A percentile compares a stretch with the other conserved stretches of the same genome.
Conservation (phyloP, 164 flowering plant species). For the Cinnamomum micranthum region DNA sequence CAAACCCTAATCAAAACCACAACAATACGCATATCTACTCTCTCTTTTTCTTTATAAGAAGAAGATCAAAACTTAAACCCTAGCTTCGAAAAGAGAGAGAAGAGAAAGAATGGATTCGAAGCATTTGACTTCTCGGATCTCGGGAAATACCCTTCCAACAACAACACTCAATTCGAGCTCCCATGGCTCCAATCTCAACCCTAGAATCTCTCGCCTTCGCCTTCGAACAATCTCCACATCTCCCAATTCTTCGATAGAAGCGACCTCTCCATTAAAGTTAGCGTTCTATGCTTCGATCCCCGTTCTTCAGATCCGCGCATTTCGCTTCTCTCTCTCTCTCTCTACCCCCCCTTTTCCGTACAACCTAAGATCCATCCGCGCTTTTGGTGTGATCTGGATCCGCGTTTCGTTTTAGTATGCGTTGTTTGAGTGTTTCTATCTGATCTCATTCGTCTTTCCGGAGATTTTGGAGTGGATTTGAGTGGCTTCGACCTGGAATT, state of each 20-base stretch:
- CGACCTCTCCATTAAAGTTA: neutral
- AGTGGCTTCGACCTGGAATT: neutral
- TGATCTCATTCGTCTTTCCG: neutral
- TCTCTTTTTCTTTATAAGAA: neutral
- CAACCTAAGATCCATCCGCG: slow-evolving; percentile 19
- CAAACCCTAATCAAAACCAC: neutral
- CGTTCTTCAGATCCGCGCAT: neutral
- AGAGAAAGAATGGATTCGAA: slow-evolving; percentile 9
- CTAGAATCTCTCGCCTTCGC: neutral
- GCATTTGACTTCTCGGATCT: slow-evolving; percentile 22
- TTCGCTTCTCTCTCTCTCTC: neutral
- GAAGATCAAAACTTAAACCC: neutral
- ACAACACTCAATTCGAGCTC: neutral
- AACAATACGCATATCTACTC: no score
- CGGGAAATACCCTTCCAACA: slow-evolving; percentile 6
- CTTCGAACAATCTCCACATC: neutral
- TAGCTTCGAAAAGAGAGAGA: neutral
- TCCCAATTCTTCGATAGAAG: neutral
- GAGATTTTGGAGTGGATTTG: neutral
- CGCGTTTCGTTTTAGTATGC: neutral
- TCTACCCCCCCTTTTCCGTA: no score
- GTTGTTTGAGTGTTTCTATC: no score
- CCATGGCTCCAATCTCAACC: neutral
- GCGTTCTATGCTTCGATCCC: neutral
- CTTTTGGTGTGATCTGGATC: slow-evolving; percentile 6